Conservation (phyloP, 805 yeast species). For the Metschnikowia shivogae region DNA sequence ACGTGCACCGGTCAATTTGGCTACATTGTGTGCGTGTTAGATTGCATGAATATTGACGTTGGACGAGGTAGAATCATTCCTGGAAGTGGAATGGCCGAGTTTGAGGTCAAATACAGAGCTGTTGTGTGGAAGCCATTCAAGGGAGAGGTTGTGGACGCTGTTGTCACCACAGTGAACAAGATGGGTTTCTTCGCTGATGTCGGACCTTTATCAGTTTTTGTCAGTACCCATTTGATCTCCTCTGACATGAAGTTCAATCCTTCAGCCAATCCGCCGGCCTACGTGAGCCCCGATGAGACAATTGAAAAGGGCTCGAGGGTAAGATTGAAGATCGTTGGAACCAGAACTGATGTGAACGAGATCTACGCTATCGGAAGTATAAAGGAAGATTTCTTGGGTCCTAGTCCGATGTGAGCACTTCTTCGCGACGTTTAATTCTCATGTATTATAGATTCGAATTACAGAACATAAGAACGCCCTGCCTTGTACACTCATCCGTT, state of each 20-base stretch:
- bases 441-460: slow-evolving; percentile 12
- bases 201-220: slow-evolving; percentile 93
- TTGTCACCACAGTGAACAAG: slow-evolving; percentile 87
- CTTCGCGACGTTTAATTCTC: slow-evolving; percentile 2
- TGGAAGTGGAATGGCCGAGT: slow-evolving; percentile 90
- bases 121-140: slow-evolving; percentile 98
- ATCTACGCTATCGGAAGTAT: slow-evolving; percentile 97
- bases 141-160: slow-evolving; percentile 97
- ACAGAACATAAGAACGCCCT: background rate
- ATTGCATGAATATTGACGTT: slow-evolving; percentile 89
- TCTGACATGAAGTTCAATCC: slow-evolving; percentile 92
- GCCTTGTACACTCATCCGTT: too few species aligned
- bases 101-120: slow-evolving; percentile 92
- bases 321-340: slow-evolving; percentile 93
- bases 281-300: slow-evolving; percentile 89
- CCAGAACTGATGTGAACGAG: slow-evolving; percentile 94
- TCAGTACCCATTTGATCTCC: slow-evolving; percentile 91
- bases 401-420: slow-evolving; percentile 41
- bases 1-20: slow-evolving; percentile 99
- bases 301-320: slow-evolving; percentile 92
- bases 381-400: slow-evolving; percentile 96
- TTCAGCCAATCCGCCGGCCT: slow-evolving; percentile 97
- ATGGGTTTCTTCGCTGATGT: slow-evolving; percentile 98
- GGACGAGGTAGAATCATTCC: slow-evolving; percentile 93
- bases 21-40: slow-evolving; percentile 91